Conservation (phyloP, 768 basidiomycete species). For the Mycena olivaceomarginata region DNA sequence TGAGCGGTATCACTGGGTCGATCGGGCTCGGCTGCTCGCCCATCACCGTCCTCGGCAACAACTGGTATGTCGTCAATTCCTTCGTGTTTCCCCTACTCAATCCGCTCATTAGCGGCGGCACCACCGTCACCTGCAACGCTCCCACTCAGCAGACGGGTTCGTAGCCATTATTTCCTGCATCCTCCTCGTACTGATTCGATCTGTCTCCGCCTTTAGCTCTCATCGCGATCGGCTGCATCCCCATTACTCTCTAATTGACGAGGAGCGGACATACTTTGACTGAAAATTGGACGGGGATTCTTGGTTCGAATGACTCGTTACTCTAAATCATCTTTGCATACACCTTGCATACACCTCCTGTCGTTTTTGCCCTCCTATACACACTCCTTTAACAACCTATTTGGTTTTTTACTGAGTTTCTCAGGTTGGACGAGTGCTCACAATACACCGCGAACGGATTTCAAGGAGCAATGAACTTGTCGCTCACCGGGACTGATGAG, state of each 20-base stretch:
- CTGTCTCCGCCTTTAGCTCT: background rate
- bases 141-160: constrained; percentile 26
- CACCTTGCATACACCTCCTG: no score
- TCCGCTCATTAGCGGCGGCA: background rate
- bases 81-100: background rate
- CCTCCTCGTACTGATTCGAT: background rate
- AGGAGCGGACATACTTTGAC: no score
- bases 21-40: constrained; percentile 40
- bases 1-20: constrained; percentile 27
- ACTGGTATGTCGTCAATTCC: constrained; percentile 12
- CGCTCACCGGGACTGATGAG: no score
- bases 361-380: no score
- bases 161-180: background rate
- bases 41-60: constrained; percentile 40
- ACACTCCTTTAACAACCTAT: no score
- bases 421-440: no score
- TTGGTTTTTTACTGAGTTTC: no score
- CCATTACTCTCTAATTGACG: background rate
- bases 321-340: no score
- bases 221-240: constrained; percentile 18
- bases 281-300: no score
- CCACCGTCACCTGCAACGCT: constrained; percentile 9
- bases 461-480: no score
- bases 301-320: no score
- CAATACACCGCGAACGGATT: no score